Evolutionary conservation across 2,329 filamentous ascomycete genomes (phyloP).

Genomic region (Fusarium udum): DNA sequence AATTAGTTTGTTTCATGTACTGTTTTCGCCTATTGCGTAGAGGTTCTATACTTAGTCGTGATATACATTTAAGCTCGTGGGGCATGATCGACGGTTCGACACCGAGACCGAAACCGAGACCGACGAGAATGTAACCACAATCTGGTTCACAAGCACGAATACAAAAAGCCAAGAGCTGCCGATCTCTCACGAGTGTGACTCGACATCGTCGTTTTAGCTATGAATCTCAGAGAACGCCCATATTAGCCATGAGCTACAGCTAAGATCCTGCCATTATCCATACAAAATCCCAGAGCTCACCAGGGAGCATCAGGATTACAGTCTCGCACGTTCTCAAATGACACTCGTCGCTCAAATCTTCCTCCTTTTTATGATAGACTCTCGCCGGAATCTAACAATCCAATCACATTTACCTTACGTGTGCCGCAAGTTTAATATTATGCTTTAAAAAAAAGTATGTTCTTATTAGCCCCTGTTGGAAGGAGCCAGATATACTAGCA

Average conservation of each 20-base stretch:
- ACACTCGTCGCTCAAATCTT: no score
- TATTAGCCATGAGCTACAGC: accelerated
- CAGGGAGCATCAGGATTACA: no score
- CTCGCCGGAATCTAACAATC: no score
- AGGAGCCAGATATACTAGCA: no score
- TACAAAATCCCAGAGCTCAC: no score
- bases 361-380: no score
- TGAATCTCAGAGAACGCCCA: no score
- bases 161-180: not conserved
- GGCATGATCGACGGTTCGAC: not conserved
- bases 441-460: no score
- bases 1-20: not conserved
- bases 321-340: no score
- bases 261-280: not conserved
- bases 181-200: not conserved
- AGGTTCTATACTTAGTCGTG: not conserved
- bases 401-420: no score
- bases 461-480: no score
- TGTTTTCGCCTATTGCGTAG: not conserved
- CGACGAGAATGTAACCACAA: not conserved
- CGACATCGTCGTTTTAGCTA: accelerated
- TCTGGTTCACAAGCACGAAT: not conserved
- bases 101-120: not conserved
- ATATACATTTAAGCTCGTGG: not conserved
- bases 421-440: no score